Percentiles rank a stretch among this genome's conserved stretches.
Evolutionary conservation across 192 early-diverging fungal genomes (phyloP).

Genomic region (Backusella parvicylindrica): DNA sequence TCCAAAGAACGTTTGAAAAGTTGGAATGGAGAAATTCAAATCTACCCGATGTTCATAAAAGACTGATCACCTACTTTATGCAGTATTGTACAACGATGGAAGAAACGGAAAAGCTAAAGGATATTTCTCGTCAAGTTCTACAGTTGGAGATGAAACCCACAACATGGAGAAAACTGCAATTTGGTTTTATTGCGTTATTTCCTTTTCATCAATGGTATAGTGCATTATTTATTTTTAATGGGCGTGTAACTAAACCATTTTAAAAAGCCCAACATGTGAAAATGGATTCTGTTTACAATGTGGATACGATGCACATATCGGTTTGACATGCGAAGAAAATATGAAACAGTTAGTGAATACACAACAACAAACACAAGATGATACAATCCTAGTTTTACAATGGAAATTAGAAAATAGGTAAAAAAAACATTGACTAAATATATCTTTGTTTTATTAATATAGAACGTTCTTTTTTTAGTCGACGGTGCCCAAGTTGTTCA

Average conservation of each 20-base stretch:
- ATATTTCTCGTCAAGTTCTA: constrained; percentile 8
- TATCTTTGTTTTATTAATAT: neutral
- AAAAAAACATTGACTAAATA: neutral
- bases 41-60: constrained; percentile 7
- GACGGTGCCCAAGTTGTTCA: constrained; percentile 62
- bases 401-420: constrained; percentile 42
- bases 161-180: constrained; percentile 55
- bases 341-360: constrained; percentile 37
- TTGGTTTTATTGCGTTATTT: constrained; percentile 48
- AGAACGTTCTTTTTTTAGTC: constrained; percentile 27
- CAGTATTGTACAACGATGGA: neutral
- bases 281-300: constrained; percentile 49
- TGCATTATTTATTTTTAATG: neutral
- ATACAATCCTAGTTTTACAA: constrained; percentile 8
- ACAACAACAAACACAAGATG: constrained; percentile 10
- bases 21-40: constrained; percentile 1
- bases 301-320: constrained; percentile 39
- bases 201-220: constrained; percentile 48
- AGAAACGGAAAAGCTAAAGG: neutral
- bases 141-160: constrained; percentile 30
- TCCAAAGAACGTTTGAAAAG: neutral
- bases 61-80: neutral
- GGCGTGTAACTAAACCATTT: constrained; percentile 8
- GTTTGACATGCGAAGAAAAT: constrained; percentile 38
- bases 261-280: constrained; percentile 32